These are phyloP conservation scores for Scenedesmus sp. DNA, from an alignment of 163 green algal genomes.

Conservation along the genomic window DNA sequence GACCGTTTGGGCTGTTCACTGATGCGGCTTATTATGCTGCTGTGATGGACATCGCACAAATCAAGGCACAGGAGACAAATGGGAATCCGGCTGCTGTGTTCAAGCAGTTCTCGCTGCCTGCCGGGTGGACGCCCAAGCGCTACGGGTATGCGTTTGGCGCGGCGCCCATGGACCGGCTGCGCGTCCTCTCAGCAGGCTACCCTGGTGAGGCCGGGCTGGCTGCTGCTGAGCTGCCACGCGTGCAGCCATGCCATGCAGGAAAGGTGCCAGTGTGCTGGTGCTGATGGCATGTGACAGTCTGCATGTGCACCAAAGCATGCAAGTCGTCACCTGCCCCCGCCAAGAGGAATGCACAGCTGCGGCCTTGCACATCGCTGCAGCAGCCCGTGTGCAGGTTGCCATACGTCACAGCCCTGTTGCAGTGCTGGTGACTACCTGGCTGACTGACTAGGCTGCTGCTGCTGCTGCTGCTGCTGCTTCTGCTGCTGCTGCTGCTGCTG, in stretches of 20 bases:
- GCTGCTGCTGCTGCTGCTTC: neutral
- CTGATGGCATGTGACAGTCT: neutral
- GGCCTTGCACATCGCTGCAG: neutral
- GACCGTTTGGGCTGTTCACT: neutral
- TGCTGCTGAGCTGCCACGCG: neutral
- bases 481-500: slow-evolving; percentile 7
- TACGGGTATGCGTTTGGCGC: neutral
- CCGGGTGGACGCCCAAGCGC: neutral
- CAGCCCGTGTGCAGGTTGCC: neutral
- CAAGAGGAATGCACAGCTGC: neutral
- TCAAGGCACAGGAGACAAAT: neutral
- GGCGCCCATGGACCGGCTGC: neutral
- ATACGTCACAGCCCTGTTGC: neutral
- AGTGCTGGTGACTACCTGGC: neutral
- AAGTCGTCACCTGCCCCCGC: too few species aligned
- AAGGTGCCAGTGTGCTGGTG: too few species aligned
- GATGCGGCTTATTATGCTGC: neutral
- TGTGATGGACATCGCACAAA: neutral
- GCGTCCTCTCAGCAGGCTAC: neutral
- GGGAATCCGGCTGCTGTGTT: neutral
- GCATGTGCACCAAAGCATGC: neutral
- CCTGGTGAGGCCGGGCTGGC: neutral
- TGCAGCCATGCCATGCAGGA: too few species aligned
- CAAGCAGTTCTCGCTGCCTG: neutral
- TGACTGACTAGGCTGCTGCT: neutral